Evolutionary conservation across 108 stramenopile species (phyloP), one percentile per base, ranked within the genome.

Genomic region (Licmophora abbreviata): DNA sequence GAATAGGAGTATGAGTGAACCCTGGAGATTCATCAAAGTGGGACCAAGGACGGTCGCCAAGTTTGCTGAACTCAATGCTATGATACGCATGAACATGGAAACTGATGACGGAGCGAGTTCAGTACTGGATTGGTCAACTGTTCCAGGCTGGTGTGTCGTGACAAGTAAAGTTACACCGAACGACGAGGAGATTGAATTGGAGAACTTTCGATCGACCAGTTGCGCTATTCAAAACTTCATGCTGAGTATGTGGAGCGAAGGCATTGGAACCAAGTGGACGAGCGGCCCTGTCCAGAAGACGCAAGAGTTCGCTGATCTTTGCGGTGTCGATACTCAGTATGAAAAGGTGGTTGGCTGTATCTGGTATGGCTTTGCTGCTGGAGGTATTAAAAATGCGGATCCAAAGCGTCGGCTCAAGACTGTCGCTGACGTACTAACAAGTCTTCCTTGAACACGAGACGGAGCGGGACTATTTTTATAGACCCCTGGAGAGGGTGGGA

Each of bases 201-300:
- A 79, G 36, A 78, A 83, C 49, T 79, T 74, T 41, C 71, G 68
- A 38, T 63, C 73, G 14, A 60, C 59, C 4, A 61, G 73, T 37
- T 83, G 82, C 38, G 78, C 82, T 26, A 64, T 83, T 17, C 75
- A 83, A 42, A 83, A 83, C 44, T 74, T 83, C 27, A 62, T 77
- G 58, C 37, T 83, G 29, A 61, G 63, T 7, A 77, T 83, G 77
- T 79, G 77, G 75, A 57, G 56, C 24, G 82, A 83, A 44, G 82
- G 82, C 10, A 68, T 83, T 30, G 82, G 82, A 0, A 63, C 66
- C n/a, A 83, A 83, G 43, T 83, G 82, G 82, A 83, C 82, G 1
- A 51, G 52, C 29, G 82, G 82, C 1, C 77, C 77, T 15, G 51
- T 79, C n/a, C 77, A 79, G 41, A 61, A 61, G 1, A 83, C 78